Evolutionary conservation across 108 stramenopile genomes (phyloP).

Genomic region (Nitzschia putrida): DNA sequence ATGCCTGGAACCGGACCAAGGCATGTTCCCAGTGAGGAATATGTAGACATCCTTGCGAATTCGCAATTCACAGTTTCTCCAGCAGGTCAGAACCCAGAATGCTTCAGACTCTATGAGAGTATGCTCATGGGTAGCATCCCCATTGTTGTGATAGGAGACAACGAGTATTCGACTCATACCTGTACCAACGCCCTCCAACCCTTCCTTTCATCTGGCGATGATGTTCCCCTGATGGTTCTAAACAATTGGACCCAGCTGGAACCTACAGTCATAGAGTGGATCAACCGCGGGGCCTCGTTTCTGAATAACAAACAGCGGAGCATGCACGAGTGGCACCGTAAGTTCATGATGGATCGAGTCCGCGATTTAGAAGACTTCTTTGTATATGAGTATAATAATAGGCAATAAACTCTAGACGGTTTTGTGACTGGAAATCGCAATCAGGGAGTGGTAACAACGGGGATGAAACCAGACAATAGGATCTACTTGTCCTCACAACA

Average conservation of each 20-base stretch:
- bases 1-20: conserved; percentile 3
- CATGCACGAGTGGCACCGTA: conserved; percentile 29
- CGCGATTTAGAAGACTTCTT: conserved; percentile 5
- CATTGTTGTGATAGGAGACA: conserved; percentile 21
- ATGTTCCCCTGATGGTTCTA: conserved; percentile 24
- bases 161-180: conserved; percentile 19
- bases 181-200: conserved; percentile 32
- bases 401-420: too few species aligned
- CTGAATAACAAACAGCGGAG: conserved; percentile 38
- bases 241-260: conserved; percentile 35
- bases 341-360: conserved; percentile 28
- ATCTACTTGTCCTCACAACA: too few species aligned
- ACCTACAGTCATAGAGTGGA: conserved; percentile 11
- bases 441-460: too few species aligned
- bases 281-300: conserved; percentile 29
- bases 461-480: too few species aligned
- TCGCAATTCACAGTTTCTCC: conserved; percentile 48
- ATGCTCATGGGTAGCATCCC: conserved; percentile 51
- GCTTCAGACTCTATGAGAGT: conserved; percentile 50
- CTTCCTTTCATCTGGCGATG: conserved; percentile 1
- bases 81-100: conserved; percentile 53
- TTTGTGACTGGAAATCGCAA: too few species aligned
- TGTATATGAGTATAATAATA: too few species aligned
- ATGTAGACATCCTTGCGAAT: conserved; percentile 38
- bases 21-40: conserved; percentile 27